A percentile compares a stretch with the other conserved stretches of the same genome.
phyloP scores from a whole-genome alignment of 768 basidiomycete species.

The Daedaleopsis sinensis region DNA sequence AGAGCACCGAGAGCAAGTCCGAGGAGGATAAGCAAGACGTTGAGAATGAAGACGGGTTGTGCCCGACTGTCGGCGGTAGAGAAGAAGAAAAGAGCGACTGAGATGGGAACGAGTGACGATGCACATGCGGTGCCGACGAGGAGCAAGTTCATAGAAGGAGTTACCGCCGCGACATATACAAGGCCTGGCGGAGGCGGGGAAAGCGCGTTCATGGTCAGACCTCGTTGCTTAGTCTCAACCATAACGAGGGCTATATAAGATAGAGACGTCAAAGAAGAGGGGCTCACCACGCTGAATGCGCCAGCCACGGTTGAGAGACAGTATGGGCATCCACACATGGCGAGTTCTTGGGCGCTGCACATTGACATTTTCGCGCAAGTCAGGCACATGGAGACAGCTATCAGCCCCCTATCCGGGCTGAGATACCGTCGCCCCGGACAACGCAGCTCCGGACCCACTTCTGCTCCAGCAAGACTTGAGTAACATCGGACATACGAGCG shows the following conservation, averaged over 20 bases:
- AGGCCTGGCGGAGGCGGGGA: neutral
- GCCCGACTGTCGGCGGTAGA: conserved; percentile 26
- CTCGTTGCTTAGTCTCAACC: neutral
- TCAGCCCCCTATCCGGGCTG: too few species aligned
- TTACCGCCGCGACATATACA: neutral
- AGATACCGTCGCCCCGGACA: too few species aligned
- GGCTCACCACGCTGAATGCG: neutral
- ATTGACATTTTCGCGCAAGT: neutral
- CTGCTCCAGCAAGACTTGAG: too few species aligned
- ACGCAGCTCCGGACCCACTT: too few species aligned
- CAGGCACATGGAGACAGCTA: neutral
- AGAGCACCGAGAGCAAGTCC: conserved; percentile 1
- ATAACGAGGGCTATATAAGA: neutral
- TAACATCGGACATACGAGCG: too few species aligned
- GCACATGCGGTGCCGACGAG: conserved; percentile 7
- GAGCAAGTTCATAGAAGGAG: conserved; percentile 9
- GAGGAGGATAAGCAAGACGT: conserved; percentile 24
- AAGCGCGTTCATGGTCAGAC: neutral
- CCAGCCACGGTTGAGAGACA: too few species aligned
- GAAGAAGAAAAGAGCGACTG: conserved; percentile 27
- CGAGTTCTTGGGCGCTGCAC: neutral
- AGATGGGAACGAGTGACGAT: conserved; percentile 7
- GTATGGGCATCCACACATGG: neutral
- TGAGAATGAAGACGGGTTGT: conserved; percentile 30
- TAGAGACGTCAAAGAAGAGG: neutral